phyloP scores from a whole-genome alignment of 2,329 filamentous ascomycete species.

The Stagonosporopsis cucurbitacearum region DNA sequence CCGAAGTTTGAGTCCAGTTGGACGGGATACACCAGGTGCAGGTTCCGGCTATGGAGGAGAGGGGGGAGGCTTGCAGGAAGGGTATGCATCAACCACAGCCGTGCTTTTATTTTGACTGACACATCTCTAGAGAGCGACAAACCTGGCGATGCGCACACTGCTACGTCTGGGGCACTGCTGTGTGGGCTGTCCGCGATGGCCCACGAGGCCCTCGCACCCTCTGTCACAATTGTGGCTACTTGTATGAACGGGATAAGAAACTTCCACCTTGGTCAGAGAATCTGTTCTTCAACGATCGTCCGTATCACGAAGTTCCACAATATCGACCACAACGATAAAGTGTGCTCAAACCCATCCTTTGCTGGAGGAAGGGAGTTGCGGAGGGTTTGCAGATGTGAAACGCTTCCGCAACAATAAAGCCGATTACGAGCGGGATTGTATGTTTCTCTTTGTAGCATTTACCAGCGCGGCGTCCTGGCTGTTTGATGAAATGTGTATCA shows the following conservation, averaged over 20 bases:
- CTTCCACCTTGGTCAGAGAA: conserved; percentile 79
- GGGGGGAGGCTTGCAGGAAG: conserved; percentile 60
- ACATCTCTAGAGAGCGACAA: conserved; percentile 67
- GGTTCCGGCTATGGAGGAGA: conserved; percentile 73
- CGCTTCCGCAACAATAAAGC: not conserved
- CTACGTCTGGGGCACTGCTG: conserved; percentile 82
- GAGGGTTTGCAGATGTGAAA: not conserved
- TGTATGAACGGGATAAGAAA: conserved; percentile 86
- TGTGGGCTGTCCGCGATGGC: conserved; percentile 95
- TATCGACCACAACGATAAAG: conserved; percentile 28
- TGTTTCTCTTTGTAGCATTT: conserved; percentile 24
- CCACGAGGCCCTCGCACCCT: conserved; percentile 82
- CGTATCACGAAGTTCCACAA: conserved; percentile 32
- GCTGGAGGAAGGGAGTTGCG: not conserved
- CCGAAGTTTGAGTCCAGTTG: conserved; percentile 82
- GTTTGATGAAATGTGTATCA: conserved; percentile 15
- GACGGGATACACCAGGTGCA: conserved; percentile 81
- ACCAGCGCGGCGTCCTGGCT: conserved; percentile 21
- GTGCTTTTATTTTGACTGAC: conserved; percentile 22
- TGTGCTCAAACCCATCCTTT: not conserved
- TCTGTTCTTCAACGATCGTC: conserved; percentile 62
- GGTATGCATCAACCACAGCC: conserved; percentile 34
- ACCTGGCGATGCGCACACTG: conserved; percentile 92
- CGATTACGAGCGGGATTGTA: not conserved
- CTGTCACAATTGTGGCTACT: conserved; percentile 89